Conservation (phyloP, 257 asterid species). For the Catharanthus roseus region DNA sequence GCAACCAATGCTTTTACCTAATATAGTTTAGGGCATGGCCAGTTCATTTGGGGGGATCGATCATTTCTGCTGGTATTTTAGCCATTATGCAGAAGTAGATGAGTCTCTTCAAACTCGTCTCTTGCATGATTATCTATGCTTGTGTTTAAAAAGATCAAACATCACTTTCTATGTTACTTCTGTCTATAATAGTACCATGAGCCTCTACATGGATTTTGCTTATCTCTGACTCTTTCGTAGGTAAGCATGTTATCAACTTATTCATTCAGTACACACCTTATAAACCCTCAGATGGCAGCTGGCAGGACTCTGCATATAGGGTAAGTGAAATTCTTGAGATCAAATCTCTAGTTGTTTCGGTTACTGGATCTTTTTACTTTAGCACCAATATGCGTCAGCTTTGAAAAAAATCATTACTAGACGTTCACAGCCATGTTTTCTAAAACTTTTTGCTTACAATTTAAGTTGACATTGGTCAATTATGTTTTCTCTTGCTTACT, state of each 20-base stretch:
- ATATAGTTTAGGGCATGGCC: neutral
- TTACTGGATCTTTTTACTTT: neutral
- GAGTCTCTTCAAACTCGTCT: neutral
- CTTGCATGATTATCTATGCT: neutral
- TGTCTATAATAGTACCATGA: neutral
- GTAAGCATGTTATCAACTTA: constrained; percentile 85
- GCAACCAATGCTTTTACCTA: neutral
- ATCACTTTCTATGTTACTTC: neutral
- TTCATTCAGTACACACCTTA: constrained; percentile 95
- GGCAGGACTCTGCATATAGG: constrained; percentile 82
- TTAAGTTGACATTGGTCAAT: constrained; percentile 11
- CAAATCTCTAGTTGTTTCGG: neutral
- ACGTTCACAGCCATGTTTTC: neutral
- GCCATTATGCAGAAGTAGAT: neutral
- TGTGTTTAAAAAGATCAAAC: too few relatives aligned
- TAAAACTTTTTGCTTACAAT: neutral
- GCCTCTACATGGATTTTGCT: neutral
- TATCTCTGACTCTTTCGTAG: constrained; percentile 40
- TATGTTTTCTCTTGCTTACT: constrained; percentile 1
- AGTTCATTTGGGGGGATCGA: neutral
- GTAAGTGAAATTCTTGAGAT: constrained; percentile 32
- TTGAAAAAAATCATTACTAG: neutral
- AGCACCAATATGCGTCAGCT: neutral
- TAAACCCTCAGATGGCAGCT: constrained; percentile 84
- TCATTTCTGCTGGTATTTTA: neutral